Evolutionary conservation across 176 grass and related monocot species (phyloP), one percentile per base, ranked within the genome.

Genomic region (Eragrostis curvula): DNA sequence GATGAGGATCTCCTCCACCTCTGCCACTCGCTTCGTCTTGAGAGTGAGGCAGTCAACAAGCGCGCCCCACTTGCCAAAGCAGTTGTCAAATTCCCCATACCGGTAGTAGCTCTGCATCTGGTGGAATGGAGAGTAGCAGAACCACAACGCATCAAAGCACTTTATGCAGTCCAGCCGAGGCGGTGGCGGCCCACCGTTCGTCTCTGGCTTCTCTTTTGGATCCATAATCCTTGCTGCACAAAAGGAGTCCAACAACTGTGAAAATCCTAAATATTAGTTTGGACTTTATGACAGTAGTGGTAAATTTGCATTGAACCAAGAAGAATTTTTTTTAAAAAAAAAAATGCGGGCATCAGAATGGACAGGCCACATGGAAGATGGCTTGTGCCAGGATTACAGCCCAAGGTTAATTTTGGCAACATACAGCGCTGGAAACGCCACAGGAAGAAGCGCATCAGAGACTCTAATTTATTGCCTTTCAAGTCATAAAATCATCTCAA

Each of bases 91-190:
- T 5, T 90, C 87, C n/a, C 92, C 96, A 56, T 78, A 13, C 73
- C 93, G 86, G 82, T 96, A 93, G 66, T 99, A 99, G 62, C 28
- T 52, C 84, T 99, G 89, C 96, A 99, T 91, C 85, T 96, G 93
- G 84, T 96, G 79, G 82, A 85, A 93, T 29, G 96, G 96, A n/a
- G 96, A 91, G 87, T 95, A 95, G 89, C 93, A 98, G 79, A 95
- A 98, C 88, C 88, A 98, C n/a, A 98, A 89, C 9, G 79, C 79
- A 30, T 98, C 93, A 29, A 98, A 98, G 64, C 85, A 95, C 67
- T 98, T 98, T 71, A 86, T 88, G 89, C 93, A 95, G 57, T 94
- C 92, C 48, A 74, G 80, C 3, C 73, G 49, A 5, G 14, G 48
- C 15, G 8, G 68, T 36, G 45, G 71, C 1, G 29, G 32, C 24